These are phyloP conservation scores for Pelargonium fulgidum DNA, from an alignment of 441 rosid genomes.

Conservation along the genomic window DNA sequence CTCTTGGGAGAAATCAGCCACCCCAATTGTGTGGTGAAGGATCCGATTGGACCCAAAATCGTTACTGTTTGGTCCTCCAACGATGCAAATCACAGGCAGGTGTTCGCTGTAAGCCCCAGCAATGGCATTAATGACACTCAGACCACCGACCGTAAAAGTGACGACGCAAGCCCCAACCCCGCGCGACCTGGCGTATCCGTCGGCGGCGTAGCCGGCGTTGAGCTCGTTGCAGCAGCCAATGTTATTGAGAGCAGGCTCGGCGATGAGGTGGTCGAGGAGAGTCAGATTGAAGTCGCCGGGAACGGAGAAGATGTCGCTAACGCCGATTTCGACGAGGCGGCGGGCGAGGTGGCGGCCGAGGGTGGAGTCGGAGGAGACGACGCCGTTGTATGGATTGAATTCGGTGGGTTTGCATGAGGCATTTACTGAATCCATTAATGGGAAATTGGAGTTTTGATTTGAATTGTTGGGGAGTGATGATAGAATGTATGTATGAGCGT, in stretches of 20 bases:
- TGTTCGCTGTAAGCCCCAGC: slow-evolving; percentile 43
- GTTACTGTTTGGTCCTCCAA: slow-evolving; percentile 38
- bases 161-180: slow-evolving; percentile 39
- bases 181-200: slow-evolving; percentile 29
- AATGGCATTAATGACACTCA: slow-evolving; percentile 36
- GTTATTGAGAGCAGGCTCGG: slow-evolving; percentile 58
- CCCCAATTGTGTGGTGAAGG: slow-evolving; percentile 38
- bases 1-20: slow-evolving; percentile 38
- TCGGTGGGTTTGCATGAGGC: too few species aligned
- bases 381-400: neutral
- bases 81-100: slow-evolving; percentile 35
- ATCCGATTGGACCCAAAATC: slow-evolving; percentile 37
- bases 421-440: too few species aligned
- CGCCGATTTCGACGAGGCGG: slow-evolving; percentile 74
- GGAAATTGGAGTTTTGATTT: too few species aligned
- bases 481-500: too few species aligned
- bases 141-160: slow-evolving; percentile 40
- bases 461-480: too few species aligned
- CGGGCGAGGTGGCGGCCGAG: slow-evolving; percentile 69
- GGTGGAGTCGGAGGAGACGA: slow-evolving; percentile 40
- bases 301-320: slow-evolving; percentile 66
- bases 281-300: slow-evolving; percentile 90
- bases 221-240: slow-evolving; percentile 94
- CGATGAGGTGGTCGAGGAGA: slow-evolving; percentile 65
- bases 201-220: slow-evolving; percentile 34